Conservation (phyloP, 2,329 filamentous ascomycete species). For the Verticillium nubilum region DNA sequence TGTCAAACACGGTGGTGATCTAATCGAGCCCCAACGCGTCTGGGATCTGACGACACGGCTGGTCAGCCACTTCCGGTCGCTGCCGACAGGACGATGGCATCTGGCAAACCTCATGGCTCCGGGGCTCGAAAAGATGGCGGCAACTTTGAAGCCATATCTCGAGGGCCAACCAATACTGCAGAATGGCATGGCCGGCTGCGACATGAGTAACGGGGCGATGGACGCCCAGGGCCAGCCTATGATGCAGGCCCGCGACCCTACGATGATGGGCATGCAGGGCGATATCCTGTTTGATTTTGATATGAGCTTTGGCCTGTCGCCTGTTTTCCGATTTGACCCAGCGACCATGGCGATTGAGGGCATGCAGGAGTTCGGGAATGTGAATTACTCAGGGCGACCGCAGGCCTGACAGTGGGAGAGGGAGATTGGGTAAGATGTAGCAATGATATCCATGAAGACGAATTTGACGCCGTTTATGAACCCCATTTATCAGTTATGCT, state of each 20-base stretch:
- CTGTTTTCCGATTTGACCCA: conserved; percentile 21
- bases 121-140: conserved; percentile 35
- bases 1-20: conserved; percentile 31
- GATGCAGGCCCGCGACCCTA: background rate
- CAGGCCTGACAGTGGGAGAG: background rate
- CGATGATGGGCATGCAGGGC: conserved; percentile 6
- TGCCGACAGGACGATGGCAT: conserved; percentile 37
- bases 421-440: too few species aligned
- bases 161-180: background rate
- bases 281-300: conserved; percentile 17
- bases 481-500: background rate
- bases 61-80: conserved; percentile 31
- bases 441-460: background rate
- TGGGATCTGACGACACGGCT: conserved; percentile 29
- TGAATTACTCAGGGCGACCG: background rate
- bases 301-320: conserved; percentile 21
- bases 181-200: background rate
- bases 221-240: background rate
- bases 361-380: conserved; percentile 3
- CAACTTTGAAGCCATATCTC: conserved; percentile 4
- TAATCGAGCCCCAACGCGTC: conserved; percentile 30
- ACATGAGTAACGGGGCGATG: background rate
- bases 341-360: conserved; percentile 6
- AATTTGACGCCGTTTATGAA: background rate
- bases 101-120: conserved; percentile 39